These are phyloP conservation scores for Candida easanensis DNA, from an alignment of 805 yeast genomes.

Conservation along the genomic window DNA sequence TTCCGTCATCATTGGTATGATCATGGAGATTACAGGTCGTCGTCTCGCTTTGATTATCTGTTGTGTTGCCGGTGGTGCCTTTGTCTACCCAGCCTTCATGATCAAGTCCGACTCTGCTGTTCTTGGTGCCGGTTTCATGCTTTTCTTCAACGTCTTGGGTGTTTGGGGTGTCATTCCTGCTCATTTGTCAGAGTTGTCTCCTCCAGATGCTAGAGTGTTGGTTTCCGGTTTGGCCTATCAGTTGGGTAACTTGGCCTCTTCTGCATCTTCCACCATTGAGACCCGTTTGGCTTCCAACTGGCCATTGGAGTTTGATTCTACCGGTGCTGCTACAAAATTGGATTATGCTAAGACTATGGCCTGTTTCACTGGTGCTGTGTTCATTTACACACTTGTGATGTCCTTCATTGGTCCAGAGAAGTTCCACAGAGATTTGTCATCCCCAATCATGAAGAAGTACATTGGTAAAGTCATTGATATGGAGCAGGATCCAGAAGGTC, in stretches of 20 bases:
- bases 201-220: conserved; percentile 61
- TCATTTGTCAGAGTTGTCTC: conserved; percentile 63
- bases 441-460: conserved; percentile 31
- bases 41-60: conserved; percentile 52
- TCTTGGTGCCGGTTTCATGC: conserved; percentile 60
- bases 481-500: conserved; percentile 13
- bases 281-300: conserved; percentile 58
- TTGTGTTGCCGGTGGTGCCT: conserved; percentile 54
- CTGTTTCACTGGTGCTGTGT: conserved; percentile 65
- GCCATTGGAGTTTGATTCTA: conserved; percentile 41
- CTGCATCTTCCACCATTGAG: conserved; percentile 72
- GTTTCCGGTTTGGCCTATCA: conserved; percentile 65
- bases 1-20: conserved; percentile 55
- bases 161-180: conserved; percentile 74
- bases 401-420: conserved; percentile 59
- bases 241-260: conserved; percentile 68
- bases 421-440: conserved; percentile 35
- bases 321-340: conserved; percentile 28
- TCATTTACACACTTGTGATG: conserved; percentile 47
- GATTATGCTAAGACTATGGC: conserved; percentile 72
- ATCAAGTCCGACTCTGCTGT: conserved; percentile 37
- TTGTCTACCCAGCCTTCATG: conserved; percentile 59
- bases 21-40: conserved; percentile 60
- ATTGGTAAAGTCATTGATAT: conserved; percentile 24
- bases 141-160: conserved; percentile 66